Base-by-base conservation (phyloP, 106 monocot genomes). In the Dioscorea alata region DNA sequence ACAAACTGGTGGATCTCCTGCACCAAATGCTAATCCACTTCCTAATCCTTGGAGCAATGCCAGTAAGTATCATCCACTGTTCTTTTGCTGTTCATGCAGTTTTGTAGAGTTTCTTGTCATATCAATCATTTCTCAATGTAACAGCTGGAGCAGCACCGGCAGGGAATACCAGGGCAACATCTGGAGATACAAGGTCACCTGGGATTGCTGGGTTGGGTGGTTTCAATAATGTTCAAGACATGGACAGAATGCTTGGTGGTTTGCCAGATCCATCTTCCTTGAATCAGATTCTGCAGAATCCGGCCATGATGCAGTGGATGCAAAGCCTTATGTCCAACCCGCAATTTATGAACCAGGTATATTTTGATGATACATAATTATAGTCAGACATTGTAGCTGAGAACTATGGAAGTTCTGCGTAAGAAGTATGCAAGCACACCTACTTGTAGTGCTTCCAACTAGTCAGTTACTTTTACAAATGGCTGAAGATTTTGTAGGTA, bases 21-120 rank as follows among this genome's bases (percentile, higher is more conserved):
- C 75, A 49, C 96, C 96, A 70, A 96, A 96, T 69, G 86, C 84
- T 56, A 86, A 86, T 50, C 96, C 96, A 32, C 88, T 96, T 64
- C 96, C 96, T 14, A 96, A 96, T 76, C 96, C 96, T 61, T 96
- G 96, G 96, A 73, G 68, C 50, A 68, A 65, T 76, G 69, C 79
- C 73, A 51, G 91, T 92, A 6, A 42, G 42, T 42, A 42, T 42
- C 74, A 72, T 48, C 58, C 34, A 65, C 18, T 71, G 48, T 18
- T 10, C 42, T 42, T 42, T 3, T 42, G 42, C 10, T 42, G 6
- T 42, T 42, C 42, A 42, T 42, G 42, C 42, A 42, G 5, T 42
- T 6, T 8, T 42, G 42, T 28, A 42, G 42, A 42, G 4, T 42
- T 42, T 42, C 42, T 42, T 42, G 2, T 42, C 42, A 42, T 6